Evolutionary conservation across 2,329 filamentous ascomycete species (phyloP).

Genomic region (Acrodontium crateriforme): DNA sequence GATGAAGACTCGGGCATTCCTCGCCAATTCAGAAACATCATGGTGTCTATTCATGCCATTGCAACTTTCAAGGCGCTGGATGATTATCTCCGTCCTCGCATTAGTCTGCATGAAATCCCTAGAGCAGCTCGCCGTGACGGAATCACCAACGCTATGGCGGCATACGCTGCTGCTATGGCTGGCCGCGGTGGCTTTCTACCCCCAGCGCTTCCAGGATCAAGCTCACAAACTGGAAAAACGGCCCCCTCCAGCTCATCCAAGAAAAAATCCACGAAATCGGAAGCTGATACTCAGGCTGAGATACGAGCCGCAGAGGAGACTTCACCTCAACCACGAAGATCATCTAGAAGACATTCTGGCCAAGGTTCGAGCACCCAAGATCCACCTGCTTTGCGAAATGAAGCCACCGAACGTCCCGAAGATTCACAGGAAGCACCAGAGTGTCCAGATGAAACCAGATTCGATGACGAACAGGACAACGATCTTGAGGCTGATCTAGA

Average conservation of each 20-base stretch:
- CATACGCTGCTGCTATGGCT: slow-evolving; percentile 61
- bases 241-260: slow-evolving; percentile 11
- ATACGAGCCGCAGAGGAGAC: slow-evolving; percentile 7
- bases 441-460: slow-evolving; percentile 80
- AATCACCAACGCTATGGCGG: slow-evolving; percentile 55
- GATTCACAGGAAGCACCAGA: slow-evolving; percentile 59
- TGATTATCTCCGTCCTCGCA: slow-evolving; percentile 85
- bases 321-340: slow-evolving; percentile 16
- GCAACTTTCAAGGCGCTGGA: slow-evolving; percentile 94
- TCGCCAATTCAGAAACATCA: slow-evolving; percentile 75
- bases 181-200: slow-evolving; percentile 30
- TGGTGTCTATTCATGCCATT: slow-evolving; percentile 97
- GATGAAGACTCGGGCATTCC: slow-evolving; percentile 88
- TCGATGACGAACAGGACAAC: slow-evolving; percentile 55
- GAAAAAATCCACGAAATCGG: slow-evolving; percentile 14
- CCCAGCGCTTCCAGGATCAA: slow-evolving; percentile 21
- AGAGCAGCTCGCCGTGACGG: slow-evolving; percentile 44
- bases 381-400: slow-evolving; percentile 5
- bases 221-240: slow-evolving; percentile 15
- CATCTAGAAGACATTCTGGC: slow-evolving; percentile 18
- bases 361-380: slow-evolving; percentile 12
- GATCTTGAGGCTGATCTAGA: slow-evolving; percentile 50
- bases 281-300: slow-evolving; percentile 8
- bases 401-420: slow-evolving; percentile 25
- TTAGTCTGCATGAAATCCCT: slow-evolving; percentile 65